Percentiles rank a stretch among this genome's conserved stretches.
Conservation (phyloP, 1,139 yeast genomes). For the Lipomyces yarrowii region DNA sequence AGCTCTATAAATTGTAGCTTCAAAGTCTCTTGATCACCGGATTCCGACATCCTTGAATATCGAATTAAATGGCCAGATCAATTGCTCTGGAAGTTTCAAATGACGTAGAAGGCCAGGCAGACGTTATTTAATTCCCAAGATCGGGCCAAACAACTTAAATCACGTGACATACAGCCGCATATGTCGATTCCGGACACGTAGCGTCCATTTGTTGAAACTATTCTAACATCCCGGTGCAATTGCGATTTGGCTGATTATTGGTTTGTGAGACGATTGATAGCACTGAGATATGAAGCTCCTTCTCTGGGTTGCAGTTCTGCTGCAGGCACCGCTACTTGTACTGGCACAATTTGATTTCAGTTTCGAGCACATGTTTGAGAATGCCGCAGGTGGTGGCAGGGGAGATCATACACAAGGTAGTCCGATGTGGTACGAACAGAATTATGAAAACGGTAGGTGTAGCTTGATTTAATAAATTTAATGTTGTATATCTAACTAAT, state of each 20-base stretch:
- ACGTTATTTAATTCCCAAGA: neutral
- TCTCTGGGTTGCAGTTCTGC: conserved; percentile 5
- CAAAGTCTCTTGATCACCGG: conserved; percentile 35
- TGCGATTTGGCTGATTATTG: neutral
- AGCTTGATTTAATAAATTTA: neutral
- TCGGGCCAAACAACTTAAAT: too few relatives aligned
- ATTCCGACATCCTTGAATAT: conserved; percentile 5
- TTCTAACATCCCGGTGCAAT: neutral
- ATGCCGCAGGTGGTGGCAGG: conserved; percentile 36
- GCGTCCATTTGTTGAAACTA: neutral
- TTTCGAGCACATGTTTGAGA: conserved; percentile 44
- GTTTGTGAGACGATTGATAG: neutral
- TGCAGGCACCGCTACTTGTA: conserved; percentile 22
- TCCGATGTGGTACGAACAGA: conserved; percentile 41
- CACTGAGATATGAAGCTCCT: conserved; percentile 4
- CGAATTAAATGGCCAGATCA: neutral
- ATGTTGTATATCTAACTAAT: neutral
- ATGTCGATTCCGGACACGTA: neutral
- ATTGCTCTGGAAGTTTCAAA: neutral
- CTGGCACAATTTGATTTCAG: conserved; percentile 33
- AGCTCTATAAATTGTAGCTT: conserved; percentile 59
- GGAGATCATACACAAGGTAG: conserved; percentile 33
- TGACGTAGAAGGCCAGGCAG: neutral
- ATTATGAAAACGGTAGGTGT: conserved; percentile 41
- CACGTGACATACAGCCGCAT: neutral